Evolutionary conservation across 306 rosid genomes (phyloP), one percentile per base, ranked within the genome.

Genomic region (Glycine soja): DNA sequence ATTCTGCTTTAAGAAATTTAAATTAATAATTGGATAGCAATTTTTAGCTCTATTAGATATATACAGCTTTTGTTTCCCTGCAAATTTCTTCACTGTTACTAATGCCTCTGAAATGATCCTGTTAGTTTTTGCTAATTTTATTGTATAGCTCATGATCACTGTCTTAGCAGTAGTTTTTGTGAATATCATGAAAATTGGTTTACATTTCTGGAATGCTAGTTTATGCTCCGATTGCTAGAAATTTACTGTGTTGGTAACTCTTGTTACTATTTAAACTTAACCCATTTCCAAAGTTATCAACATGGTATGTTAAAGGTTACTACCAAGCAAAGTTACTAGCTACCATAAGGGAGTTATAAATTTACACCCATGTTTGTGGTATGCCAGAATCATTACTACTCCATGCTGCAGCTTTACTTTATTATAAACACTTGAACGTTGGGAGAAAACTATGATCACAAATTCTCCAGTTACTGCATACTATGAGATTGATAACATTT

Each of bases 61-160:
- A 75, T 70, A 63, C 34, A 77, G 62, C 73, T 51, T 68, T 38
- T 18, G 48, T 53, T 54, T 54, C 48, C 30, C 24, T 13, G 38
- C 15, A 38, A 8, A 45, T 81, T 76, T 77, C 38, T 15, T 66
- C 54, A 61, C 74, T 30, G 36, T 66, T 65, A 52, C 32, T 46
- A 80, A 8, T 59, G 34, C 38, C 53, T 71, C 62, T 0, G 24
- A 14, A 56, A 66, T 36, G 42, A 57, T 8, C 53, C 76, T 19
- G 59, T 70, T 57, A 13, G 79, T 52, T 75, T 54, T 56, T 77
- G 46, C 14, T 50, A 43, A 18, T 57, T 63, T 50, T 74, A 67
- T 8, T 19, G 19, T 52, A 74, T 34, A 36, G 34, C 70, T 75
- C 46, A n/a, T 70, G 45, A 40, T 69, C 72, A 16, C 4, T 14